These are phyloP conservation scores for Trichophyton benhamiae DNA, from an alignment of 2,329 filamentous ascomycete species.

Conservation along the genomic window DNA sequence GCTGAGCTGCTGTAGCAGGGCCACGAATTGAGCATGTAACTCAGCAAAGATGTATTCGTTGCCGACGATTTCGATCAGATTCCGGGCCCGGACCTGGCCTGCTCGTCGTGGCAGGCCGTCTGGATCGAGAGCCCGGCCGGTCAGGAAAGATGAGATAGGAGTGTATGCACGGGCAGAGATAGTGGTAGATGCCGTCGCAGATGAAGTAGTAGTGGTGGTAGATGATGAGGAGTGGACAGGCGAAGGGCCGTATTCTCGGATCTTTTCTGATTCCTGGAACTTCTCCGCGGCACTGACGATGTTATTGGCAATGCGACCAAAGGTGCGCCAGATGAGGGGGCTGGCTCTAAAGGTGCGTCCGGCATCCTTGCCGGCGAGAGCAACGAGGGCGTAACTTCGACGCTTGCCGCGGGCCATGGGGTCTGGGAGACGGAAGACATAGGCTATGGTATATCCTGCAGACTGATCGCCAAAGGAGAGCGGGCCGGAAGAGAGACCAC, in stretches of 20 bases:
- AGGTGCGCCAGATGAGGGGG: conserved; percentile 41
- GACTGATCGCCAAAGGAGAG: conserved; percentile 46
- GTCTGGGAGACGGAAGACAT: conserved; percentile 47
- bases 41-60: conserved; percentile 48
- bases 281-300: conserved; percentile 38
- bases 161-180: conserved; percentile 34
- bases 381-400: conserved; percentile 46
- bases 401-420: conserved; percentile 45
- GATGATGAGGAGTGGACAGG: neutral
- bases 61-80: conserved; percentile 47
- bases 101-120: conserved; percentile 43
- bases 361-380: conserved; percentile 43
- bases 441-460: conserved; percentile 47
- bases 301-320: conserved; percentile 42
- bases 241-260: conserved; percentile 26
- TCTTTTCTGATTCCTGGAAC: conserved; percentile 34
- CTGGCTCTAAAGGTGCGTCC: conserved; percentile 35
- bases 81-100: conserved; percentile 43
- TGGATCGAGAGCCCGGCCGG: conserved; percentile 43
- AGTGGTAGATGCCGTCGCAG: neutral
- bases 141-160: conserved; percentile 47
- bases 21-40: conserved; percentile 43
- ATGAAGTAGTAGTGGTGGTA: neutral
- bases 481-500: conserved; percentile 45
- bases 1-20: conserved; percentile 37